Base-by-base conservation (phyloP, 495 filamentous ascomycete species). In the Letharia lupina region DNA sequence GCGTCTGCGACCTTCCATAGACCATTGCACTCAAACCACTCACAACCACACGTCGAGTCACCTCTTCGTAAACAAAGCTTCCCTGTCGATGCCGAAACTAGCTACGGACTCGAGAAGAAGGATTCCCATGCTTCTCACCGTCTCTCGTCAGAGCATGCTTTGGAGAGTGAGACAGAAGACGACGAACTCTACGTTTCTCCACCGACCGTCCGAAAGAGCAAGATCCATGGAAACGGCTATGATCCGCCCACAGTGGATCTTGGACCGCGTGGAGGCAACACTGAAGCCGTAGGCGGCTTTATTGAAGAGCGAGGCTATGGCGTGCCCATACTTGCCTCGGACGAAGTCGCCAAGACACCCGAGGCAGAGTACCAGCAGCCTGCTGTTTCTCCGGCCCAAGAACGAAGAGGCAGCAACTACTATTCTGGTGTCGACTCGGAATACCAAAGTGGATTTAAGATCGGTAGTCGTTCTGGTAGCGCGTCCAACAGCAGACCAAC, bases 251-350 rank as follows among this genome's bases (percentile, higher is more conserved):
- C 75, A 40, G 76, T 81, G 61, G 76, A 79, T 63, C 73, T 80
- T 44, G 78, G 79, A 40, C 67, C 76, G 11, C 70, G 72, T 23
- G 81, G 74, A 74, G 82, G 74, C 73, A 87, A 74, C 71, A 77
- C 68, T 6, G 81, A 82, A 11, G 75, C 76, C 28, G 76, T 80
- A 31, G 80, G 79, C 50, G 80, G 77, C 10, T 78, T 76, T 68
- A 74, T 76, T 60, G 81, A 83, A 4, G 85, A 90, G 64, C 74
- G 74, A 63, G 80, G 76, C 23, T 84, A 84, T 69, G 75, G 79
- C 35, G 83, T 83, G n/a, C 91, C 93, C 0, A 98, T 99, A 66
- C 78, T 99, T 52, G 95, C 94, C 28, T 84, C 91, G 3, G 94
- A 99, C 72, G 93, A 98, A 76, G 82, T 96, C 23, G 86, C 89